Base-by-base conservation (phyloP, 371 early-diverging fungal genomes). In the Dichotomocladium elegans region DNA sequence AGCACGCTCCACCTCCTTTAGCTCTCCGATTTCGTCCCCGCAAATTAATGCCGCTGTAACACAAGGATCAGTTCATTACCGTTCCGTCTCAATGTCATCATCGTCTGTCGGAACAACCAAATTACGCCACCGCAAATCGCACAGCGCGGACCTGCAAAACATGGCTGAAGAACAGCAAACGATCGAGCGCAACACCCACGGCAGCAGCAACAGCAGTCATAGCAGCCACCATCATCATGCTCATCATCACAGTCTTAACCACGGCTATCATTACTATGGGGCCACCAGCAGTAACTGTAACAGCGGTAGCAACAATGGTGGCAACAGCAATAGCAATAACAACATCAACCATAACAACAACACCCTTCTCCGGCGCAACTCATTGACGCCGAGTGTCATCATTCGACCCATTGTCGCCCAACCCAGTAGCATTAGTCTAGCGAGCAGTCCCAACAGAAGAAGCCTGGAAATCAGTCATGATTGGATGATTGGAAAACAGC, bases 101-200 rank as follows among this genome's bases (percentile, higher is more conserved):
- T 24, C 45, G 10, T 15, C 33, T 45, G 21, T 47, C 44, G 34
- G 42, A 50, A 28, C 49, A 2, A n/a, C n/a, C 15, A 37, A 46
- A 21, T 21, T 59, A 22, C 66, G 69, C 4, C 75, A 75, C 42
- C 64, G 75, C 12, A 75, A 75, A 54, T 64, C 72, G 9, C 70
- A 71, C 22, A 75, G 75, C 47, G 72, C 72, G 1, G 75, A 75
- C 51, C 45, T 75, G 12, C 55, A 65, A 14, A 45, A 54, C 3
- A 27, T 68, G 25, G 31, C 51, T 2, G 55, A n/a, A n/a, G n/a
- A n/a, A n/a, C n/a, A n/a, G n/a, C n/a, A n/a, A n/a, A n/a, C n/a
- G n/a, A n/a, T n/a, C n/a, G n/a, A n/a, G n/a, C n/a, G n/a, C n/a
- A n/a, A n/a, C n/a, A n/a, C n/a, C 17, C 25, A 42, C 17, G n/a